A percentile compares a stretch with the other conserved stretches of the same genome.
phyloP scores from a whole-genome alignment of 768 basidiomycete species.

The Russula ochroleuca region DNA sequence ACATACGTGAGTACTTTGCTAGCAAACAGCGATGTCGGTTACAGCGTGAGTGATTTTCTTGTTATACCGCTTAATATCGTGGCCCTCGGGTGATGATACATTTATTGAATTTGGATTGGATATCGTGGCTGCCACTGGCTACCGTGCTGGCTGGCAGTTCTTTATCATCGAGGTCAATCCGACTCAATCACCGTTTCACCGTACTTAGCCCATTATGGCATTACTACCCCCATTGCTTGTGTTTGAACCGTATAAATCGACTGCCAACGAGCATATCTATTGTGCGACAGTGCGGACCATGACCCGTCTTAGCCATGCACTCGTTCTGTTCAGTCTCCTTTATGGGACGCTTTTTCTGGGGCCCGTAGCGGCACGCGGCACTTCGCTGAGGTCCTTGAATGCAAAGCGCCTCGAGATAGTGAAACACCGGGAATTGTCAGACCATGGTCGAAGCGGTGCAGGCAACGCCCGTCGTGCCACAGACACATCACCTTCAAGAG shows the following conservation, averaged over 20 bases:
- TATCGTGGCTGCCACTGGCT: too few relatives aligned
- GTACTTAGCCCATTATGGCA: too few relatives aligned
- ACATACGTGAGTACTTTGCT: too few relatives aligned
- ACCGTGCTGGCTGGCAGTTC: too few relatives aligned
- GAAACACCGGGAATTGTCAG: constrained; percentile 13
- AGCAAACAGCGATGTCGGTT: too few relatives aligned
- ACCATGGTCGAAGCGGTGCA: not conserved
- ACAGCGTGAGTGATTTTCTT: too few relatives aligned
- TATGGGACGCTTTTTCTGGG: not conserved
- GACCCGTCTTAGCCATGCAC: not conserved
- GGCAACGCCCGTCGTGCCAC: not conserved
- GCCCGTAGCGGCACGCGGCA: constrained; percentile 6
- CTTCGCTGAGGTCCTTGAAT: not conserved
- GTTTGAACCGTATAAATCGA: constrained; percentile 2
- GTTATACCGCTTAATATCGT: too few relatives aligned
- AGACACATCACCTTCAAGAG: constrained; percentile 21
- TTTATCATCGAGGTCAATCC: too few relatives aligned
- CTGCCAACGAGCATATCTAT: not conserved
- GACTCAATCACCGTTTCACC: too few relatives aligned
- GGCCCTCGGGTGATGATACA: too few relatives aligned
- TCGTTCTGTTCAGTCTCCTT: constrained; percentile 4
- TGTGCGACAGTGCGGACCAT: not conserved
- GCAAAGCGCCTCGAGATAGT: constrained; percentile 18
- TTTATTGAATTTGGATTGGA: too few relatives aligned
- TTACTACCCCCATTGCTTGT: not conserved